Evolutionary conservation across 441 rosid species (phyloP).

Genomic region (Bocquillonia castaneifolia): DNA sequence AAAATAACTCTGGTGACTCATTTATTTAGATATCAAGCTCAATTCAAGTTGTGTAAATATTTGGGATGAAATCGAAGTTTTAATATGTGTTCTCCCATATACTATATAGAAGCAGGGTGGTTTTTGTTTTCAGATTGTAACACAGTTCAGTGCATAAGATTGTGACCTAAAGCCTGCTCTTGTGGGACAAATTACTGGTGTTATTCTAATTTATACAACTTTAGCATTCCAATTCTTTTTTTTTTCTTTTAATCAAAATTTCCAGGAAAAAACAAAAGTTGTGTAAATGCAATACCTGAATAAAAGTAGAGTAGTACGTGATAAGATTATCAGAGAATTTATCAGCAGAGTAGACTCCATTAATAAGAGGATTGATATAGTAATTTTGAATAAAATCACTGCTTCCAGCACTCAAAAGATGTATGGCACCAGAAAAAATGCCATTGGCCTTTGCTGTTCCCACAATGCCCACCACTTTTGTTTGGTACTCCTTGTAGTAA

Average conservation of each 20-base stretch:
- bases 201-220: background rate
- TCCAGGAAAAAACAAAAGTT: background rate
- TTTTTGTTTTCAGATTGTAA: background rate
- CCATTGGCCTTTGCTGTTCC: slow-evolving; percentile 39
- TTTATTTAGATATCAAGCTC: slow-evolving; percentile 8
- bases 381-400: slow-evolving; percentile 90
- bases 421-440: slow-evolving; percentile 58
- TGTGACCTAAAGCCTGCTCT: background rate
- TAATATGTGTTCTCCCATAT: background rate
- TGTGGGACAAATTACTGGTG: background rate
- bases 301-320: slow-evolving; percentile 55
- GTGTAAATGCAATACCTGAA: slow-evolving; percentile 48
- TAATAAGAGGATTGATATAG: slow-evolving; percentile 61
- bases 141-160: background rate
- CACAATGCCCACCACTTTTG: slow-evolving; percentile 39
- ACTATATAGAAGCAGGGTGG: background rate
- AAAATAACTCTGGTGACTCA: slow-evolving; percentile 10
- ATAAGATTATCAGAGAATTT: slow-evolving; percentile 64
- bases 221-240: no score
- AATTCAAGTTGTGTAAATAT: background rate
- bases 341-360: slow-evolving; percentile 44
- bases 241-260: background rate
- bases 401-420: slow-evolving; percentile 82
- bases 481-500: slow-evolving; percentile 71
- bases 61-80: background rate